These are phyloP conservation scores for Pleurotus sapidus DNA, from an alignment of 768 basidiomycete genomes.

Conservation along the genomic window DNA sequence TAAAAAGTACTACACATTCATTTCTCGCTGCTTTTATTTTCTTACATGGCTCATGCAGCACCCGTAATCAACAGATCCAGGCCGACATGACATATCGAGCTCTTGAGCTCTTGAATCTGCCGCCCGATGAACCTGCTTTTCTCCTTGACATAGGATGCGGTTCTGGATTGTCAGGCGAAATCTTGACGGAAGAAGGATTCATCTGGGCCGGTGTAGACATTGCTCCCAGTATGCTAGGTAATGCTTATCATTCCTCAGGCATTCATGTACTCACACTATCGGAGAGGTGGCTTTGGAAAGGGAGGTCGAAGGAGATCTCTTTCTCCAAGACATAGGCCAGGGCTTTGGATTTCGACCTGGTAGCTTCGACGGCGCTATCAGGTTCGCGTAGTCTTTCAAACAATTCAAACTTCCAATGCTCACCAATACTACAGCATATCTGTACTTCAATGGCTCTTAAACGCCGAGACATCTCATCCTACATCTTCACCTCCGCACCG, in stretches of 20 bases:
- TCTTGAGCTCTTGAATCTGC: conserved; percentile 83
- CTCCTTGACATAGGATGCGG: conserved; percentile 97
- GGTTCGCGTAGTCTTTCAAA: conserved; percentile 38
- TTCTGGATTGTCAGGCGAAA: conserved; percentile 94
- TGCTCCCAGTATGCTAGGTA: conserved; percentile 95
- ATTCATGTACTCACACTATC: background rate
- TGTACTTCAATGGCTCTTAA: conserved; percentile 97
- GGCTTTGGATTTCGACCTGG: conserved; percentile 97
- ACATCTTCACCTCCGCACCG: conserved; percentile 89
- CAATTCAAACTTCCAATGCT: background rate
- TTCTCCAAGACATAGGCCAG: conserved; percentile 97
- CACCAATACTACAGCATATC: conserved; percentile 65
- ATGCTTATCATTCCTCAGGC: conserved; percentile 4
- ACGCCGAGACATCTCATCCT: conserved; percentile 89
- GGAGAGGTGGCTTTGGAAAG: conserved; percentile 93
- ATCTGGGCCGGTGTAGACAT: conserved; percentile 94
- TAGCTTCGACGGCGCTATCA: conserved; percentile 97
- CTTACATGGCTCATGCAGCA: conserved; percentile 40
- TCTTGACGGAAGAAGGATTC: conserved; percentile 92
- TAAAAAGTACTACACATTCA: conserved; percentile 60
- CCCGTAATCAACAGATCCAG: conserved; percentile 95
- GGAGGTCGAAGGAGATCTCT: conserved; percentile 94
- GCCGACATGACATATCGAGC: conserved; percentile 97
- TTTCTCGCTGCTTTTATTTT: conserved; percentile 8
- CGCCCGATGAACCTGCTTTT: conserved; percentile 76